Evolutionary conservation across 352 stramenopile genomes (phyloP).

Genomic region (Aphanomyces stellatus): DNA sequence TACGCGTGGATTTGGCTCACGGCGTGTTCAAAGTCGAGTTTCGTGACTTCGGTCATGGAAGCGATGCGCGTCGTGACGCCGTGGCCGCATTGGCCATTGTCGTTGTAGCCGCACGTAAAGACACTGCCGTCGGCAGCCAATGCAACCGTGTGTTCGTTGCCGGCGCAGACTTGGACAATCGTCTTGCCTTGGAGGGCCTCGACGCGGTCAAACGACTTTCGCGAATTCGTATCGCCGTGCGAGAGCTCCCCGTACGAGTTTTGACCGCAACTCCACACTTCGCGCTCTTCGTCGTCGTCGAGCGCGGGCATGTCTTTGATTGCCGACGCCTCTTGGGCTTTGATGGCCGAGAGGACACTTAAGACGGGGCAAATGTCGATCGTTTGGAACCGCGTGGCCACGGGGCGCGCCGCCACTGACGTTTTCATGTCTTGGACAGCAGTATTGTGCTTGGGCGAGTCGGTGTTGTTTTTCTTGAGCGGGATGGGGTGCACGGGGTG

Average conservation of each 20-base stretch:
- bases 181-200: constrained; percentile 67
- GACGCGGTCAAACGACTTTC: constrained; percentile 76
- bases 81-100: constrained; percentile 91
- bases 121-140: constrained; percentile 67
- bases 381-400: constrained; percentile 26
- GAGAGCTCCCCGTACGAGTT: constrained; percentile 92
- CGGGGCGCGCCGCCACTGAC: neutral
- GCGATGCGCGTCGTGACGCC: constrained; percentile 72
- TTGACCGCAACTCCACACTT: constrained; percentile 92
- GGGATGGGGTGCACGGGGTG: neutral
- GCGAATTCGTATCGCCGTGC: constrained; percentile 79
- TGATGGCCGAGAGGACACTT: constrained; percentile 32
- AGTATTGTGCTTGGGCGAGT: constrained; percentile 28
- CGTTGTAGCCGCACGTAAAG: constrained; percentile 89
- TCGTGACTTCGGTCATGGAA: constrained; percentile 61
- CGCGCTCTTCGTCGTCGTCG: constrained; percentile 40
- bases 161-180: constrained; percentile 71
- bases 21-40: constrained; percentile 32
- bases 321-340: neutral
- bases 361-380: constrained; percentile 38
- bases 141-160: constrained; percentile 90
- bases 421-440: too few species aligned
- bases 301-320: neutral
- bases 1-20: constrained; percentile 84
- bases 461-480: constrained; percentile 16